Base-by-base conservation (phyloP, 495 filamentous ascomycete genomes). In the Collariella sp. region DNA sequence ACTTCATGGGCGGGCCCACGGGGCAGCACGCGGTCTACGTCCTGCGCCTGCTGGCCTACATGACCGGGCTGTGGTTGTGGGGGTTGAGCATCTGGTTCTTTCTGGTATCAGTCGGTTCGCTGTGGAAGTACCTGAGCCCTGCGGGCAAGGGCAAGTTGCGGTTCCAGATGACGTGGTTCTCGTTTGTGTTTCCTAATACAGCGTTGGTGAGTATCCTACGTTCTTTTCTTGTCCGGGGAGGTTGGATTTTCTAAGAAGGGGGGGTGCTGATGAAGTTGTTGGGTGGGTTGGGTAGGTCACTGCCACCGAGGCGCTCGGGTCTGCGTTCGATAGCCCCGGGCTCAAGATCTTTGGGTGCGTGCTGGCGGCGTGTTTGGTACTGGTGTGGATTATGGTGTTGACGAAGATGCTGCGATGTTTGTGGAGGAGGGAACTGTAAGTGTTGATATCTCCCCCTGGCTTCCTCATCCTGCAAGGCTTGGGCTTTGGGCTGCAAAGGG, bases 141-240 rank as follows among this genome's bases (percentile, higher is more conserved):
- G 63, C 66, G 39, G 64, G 69, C 35, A 68, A 66, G 15, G 46
- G 41, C 41, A 80, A 80, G 36, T 82, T 89, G 72, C 75, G 76
- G 12, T 95, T 91, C 62, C 83, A 85, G 22, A 91, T 95, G 88
- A 88, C 82, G 3, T 95, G 88, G 87, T 93, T 82, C 66, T 87
- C 83, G 0, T 95, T 91, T 63, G 76, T 95, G 0, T 95, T 95
- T 62, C 89, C 89, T 3, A 91, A 95, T 58, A 91, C 87, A 7
- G 84, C 86, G 0, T 66, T 89, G 49, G 73, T 70, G 44, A 49
- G 61, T 53, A 1, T 7, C 40, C n/a, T 48, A 6, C 7, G n/a
- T 34, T 31, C 22, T 20, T 34, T 34, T 11, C 23, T 33, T n/a
- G n/a, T n/a, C n/a, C n/a, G n/a, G n/a, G n/a, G n/a, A n/a, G n/a